Evolutionary conservation across 345 rosid species (phyloP), one percentile per base, ranked within the genome.

Genomic region (Draba incana): DNA sequence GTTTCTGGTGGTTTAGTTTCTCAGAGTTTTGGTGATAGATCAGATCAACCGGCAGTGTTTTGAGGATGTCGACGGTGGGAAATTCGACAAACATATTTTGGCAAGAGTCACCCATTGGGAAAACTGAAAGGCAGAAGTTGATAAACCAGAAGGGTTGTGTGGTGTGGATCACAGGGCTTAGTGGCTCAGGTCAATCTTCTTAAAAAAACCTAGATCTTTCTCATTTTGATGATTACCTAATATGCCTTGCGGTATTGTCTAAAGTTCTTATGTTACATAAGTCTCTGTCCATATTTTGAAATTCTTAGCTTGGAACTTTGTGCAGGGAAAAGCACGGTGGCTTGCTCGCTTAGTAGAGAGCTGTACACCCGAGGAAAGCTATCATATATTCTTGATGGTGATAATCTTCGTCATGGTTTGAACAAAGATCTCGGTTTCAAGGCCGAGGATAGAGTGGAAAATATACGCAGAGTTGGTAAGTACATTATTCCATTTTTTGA

Each of bases 151-250:
- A 86, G 81, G 92, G 96, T 14, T 91, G 97, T 71, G 90, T 88
- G 64, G 87, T 93, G 16, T 93, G 98, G 98, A 87, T 93, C 66
- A 93, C 98, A 0, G 98, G 97, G 39, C 96, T 93, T 37, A 93
- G 98, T 63, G 96, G 96, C 78, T 93, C 98, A 83, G 98, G 96
- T 93, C 66, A 65, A 55, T 67, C 33, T 39, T 57, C 63, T 25
- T 20, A 20, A 31, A 46, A 38, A 24, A 28, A 1, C 48, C 66
- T 64, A 13, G 10, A 37, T 33, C 2, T 6, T 67, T 38, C 10
- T 12, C 13, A 25, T 10, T 52, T 48, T 37, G 55, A 67, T 33
- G 46, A 13, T 67, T 45, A 35, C 38, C 35, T 37, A 38, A 25
- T 10, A 6, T 28, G 28, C 15, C 45, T 57, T 68, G n/a, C n/a